These are phyloP conservation scores for Chimonanthus salicifolius DNA, from an alignment of 164 flowering plant species.

Conservation along the genomic window DNA sequence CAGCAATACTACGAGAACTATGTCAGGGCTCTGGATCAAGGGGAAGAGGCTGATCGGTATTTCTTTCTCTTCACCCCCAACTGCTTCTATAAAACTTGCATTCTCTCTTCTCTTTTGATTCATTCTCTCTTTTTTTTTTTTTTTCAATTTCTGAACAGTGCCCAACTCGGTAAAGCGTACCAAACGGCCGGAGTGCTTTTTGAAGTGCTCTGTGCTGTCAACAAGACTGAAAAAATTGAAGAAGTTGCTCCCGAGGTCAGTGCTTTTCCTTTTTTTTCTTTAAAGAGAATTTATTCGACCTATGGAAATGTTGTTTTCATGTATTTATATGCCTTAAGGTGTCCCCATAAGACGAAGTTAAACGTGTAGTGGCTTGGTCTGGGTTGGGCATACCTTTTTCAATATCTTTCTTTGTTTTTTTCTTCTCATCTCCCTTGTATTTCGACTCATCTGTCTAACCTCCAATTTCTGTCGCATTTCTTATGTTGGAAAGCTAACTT, in stretches of 20 bases:
- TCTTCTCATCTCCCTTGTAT: too few species aligned
- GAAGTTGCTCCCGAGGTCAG: constrained; percentile 96
- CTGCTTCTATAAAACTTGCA: not conserved
- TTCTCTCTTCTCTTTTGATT: not conserved
- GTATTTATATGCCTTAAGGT: too few species aligned
- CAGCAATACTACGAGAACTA: constrained; percentile 88
- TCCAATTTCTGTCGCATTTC: too few species aligned
- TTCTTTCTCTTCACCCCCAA: not conserved
- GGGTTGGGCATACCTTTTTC: too few species aligned
- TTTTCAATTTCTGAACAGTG: constrained; percentile 33
- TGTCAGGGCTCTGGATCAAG: constrained; percentile 80
- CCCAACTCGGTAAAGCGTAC: constrained; percentile 91
- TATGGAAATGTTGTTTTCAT: too few species aligned
- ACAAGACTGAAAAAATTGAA: constrained; percentile 86
- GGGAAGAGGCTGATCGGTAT: constrained; percentile 94
- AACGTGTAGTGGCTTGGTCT: too few species aligned
- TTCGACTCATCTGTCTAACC: too few species aligned
- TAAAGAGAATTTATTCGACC: too few species aligned
- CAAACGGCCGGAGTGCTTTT: constrained; percentile 96
- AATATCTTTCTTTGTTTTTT: too few species aligned
- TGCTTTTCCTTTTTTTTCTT: too few species aligned
- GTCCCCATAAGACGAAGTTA: too few species aligned
- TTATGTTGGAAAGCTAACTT: too few species aligned
- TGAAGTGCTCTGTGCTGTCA: constrained; percentile 98
- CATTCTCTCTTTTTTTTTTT: not conserved